A percentile compares a stretch with the other conserved stretches of the same genome.
These are phyloP conservation scores for Malassezia psittaci DNA, from an alignment of 1,284 basidiomycete genomes.

Conservation along the genomic window DNA sequence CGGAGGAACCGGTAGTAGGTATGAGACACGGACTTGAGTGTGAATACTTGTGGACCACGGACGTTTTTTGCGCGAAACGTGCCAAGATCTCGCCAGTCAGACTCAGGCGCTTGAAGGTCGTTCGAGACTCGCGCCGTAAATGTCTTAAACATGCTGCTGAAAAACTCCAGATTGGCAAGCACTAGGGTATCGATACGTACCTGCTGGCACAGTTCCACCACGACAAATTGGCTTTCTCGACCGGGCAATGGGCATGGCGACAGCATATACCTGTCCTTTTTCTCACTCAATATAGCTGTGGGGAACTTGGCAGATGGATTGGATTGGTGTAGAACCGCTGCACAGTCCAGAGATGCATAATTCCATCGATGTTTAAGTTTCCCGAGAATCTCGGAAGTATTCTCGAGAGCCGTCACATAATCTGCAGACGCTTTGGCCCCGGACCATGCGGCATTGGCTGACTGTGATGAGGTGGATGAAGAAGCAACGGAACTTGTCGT, in stretches of 20 bases:
- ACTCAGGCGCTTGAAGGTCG: conserved; percentile 61
- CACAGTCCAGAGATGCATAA: conserved; percentile 85
- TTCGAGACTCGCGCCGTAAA: conserved; percentile 76
- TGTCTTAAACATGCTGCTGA: conserved; percentile 89
- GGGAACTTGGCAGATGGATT: conserved; percentile 75
- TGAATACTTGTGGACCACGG: conserved; percentile 71
- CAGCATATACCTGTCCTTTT: conserved; percentile 93
- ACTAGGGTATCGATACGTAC: conserved; percentile 91
- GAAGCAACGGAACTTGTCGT: not conserved
- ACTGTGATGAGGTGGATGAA: not conserved
- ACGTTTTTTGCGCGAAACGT: conserved; percentile 77
- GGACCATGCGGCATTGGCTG: not conserved
- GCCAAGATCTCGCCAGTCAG: conserved; percentile 54
- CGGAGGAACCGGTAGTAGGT: conserved; percentile 64
- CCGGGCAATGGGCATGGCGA: conserved; percentile 63
- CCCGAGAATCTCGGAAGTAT: conserved; percentile 23
- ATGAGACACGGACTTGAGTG: conserved; percentile 21
- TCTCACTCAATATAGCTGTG: conserved; percentile 71
- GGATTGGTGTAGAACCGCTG: conserved; percentile 74
- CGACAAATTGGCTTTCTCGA: conserved; percentile 60
- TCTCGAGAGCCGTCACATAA: conserved; percentile 16
- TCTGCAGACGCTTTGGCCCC: not conserved
- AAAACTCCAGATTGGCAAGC: conserved; percentile 94
- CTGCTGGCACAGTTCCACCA: conserved; percentile 94
- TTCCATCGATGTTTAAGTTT: conserved; percentile 58